Evolutionary conservation across 2,329 filamentous ascomycete species (phyloP), one percentile per base, ranked within the genome.

Genomic region (Emmonsia crescens): DNA sequence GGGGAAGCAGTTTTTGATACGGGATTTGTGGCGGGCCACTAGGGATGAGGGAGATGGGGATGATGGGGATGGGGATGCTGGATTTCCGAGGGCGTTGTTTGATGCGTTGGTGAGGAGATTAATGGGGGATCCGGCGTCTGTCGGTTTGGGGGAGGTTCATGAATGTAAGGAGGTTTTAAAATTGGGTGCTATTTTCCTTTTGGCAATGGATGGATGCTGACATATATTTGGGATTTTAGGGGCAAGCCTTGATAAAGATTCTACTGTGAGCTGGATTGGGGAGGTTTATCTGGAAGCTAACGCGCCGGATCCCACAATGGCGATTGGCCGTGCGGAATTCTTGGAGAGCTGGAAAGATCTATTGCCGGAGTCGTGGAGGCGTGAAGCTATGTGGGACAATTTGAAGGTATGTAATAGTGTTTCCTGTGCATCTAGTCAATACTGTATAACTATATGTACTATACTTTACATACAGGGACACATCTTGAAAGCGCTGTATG

Each of bases 321-420:
- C 74, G 8, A 65, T 74, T 61, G 68, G 68, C 16, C 67, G 70
- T 40, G 71, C 63, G 42, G 70, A 75, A 9, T 77, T 75, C 42
- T 59, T 77, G 9, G 69, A 69, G 55, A 66, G 66, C 12, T 78
- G 77, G 77, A 76, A 73, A 62, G 75, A 78, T 62, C 69, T 71
- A 59, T 67, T 78, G 44, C 76, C 76, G n/a, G 77, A 78, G 61
- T 62, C 70, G 36, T 78, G 76, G 76, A 73, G 75, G 60, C 62
- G 62, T 14, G 70, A 76, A 33, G 74, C 70, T 24, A 63, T 68
- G 21, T 63, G 74, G 40, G 70, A 71, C 19, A 72, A 71, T 46
- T 58, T 77, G 60, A 69, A 68, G 31, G 73, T 74, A 64, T 55
- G 68, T 66, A 61, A 60, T 36, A 52, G 6, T 44, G 16, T 48